Percentiles rank a stretch among this genome's conserved stretches.
Conservation (phyloP, 768 basidiomycete species). For the Rhodotorula babjevae region DNA sequence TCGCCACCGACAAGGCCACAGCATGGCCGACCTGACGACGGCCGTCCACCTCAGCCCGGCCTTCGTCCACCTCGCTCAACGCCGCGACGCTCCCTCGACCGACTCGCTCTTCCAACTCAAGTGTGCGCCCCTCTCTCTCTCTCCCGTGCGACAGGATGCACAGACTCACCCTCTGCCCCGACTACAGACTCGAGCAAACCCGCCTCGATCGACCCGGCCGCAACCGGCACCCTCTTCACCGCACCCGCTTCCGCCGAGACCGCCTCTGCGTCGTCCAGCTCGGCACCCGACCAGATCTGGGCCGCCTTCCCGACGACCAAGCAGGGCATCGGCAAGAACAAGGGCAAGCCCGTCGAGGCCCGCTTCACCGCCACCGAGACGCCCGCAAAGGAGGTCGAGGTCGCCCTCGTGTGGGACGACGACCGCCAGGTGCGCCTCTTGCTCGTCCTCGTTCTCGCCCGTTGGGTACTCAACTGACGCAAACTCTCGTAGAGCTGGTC, state of each 20-base stretch:
- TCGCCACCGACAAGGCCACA: no score
- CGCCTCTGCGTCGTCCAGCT: no score
- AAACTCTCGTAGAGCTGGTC: neutral
- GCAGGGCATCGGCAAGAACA: conserved; percentile 1
- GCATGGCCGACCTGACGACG: neutral
- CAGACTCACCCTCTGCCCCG: neutral
- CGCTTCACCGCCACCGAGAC: conserved; percentile 7
- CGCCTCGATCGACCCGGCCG: neutral
- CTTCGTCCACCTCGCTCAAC: conserved; percentile 7
- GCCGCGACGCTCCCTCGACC: neutral
- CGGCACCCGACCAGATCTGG: neutral
- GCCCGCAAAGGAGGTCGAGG: conserved; percentile 1
- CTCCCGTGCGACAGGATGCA: neutral
- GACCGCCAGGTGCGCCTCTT: conserved; percentile 2
- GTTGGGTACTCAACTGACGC: neutral
- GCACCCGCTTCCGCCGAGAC: neutral
- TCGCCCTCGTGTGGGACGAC: conserved; percentile 19
- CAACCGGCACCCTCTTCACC: neutral
- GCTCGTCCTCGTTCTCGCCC: neutral
- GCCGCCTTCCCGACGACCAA: conserved; percentile 17
- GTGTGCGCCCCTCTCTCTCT: neutral
- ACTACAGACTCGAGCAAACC: neutral
- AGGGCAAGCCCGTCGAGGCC: neutral
- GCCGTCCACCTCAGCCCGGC: conserved; percentile 3
- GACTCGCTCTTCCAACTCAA: conserved; percentile 3